Conservation (phyloP, 2,329 filamentous ascomycete genomes). For the Cladosporium velox region DNA sequence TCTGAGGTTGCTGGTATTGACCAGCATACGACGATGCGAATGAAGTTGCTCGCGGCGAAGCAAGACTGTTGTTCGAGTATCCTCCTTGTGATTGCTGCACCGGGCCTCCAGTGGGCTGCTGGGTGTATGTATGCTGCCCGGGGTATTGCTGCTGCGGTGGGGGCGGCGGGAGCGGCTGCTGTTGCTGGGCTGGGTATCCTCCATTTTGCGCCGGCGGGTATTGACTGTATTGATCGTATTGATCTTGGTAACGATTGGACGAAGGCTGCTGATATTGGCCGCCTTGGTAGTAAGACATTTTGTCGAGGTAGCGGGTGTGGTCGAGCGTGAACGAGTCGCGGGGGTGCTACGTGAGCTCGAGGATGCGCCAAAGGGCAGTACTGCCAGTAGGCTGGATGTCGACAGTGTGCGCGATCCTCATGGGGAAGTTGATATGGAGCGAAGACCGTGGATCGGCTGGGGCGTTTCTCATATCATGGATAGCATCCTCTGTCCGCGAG, state of each 20-base stretch:
- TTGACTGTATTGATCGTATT: slow-evolving; percentile 30
- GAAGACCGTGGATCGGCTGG: background rate
- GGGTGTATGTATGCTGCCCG: slow-evolving; percentile 30
- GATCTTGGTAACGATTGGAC: slow-evolving; percentile 29
- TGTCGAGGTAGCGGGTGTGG: slow-evolving; percentile 23
- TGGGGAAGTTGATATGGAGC: background rate
- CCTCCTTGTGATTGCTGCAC: slow-evolving; percentile 31
- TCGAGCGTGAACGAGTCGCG: slow-evolving; percentile 6
- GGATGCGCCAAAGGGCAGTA: slow-evolving; percentile 32
- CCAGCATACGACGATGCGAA: slow-evolving; percentile 31
- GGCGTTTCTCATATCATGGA: slow-evolving; percentile 5
- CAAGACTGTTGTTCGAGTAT: slow-evolving; percentile 24
- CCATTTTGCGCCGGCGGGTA: slow-evolving; percentile 29
- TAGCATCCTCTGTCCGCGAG: background rate
- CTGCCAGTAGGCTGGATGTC: slow-evolving; percentile 26
- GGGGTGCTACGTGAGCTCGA: slow-evolving; percentile 39
- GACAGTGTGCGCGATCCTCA: slow-evolving; percentile 4
- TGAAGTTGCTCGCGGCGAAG: slow-evolving; percentile 13
- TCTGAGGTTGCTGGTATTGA: slow-evolving; percentile 42
- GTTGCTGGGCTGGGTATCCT: slow-evolving; percentile 27
- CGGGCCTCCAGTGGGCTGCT: slow-evolving; percentile 30
- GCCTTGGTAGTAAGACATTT: slow-evolving; percentile 61
- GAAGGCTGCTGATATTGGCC: slow-evolving; percentile 43
- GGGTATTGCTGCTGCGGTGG: slow-evolving; percentile 28
- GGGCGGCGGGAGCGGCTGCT: slow-evolving; percentile 14